A percentile compares a stretch with the other conserved stretches of the same genome.
Evolutionary conservation across 1,139 yeast genomes (phyloP).

Genomic region (Diutina catenulata): DNA sequence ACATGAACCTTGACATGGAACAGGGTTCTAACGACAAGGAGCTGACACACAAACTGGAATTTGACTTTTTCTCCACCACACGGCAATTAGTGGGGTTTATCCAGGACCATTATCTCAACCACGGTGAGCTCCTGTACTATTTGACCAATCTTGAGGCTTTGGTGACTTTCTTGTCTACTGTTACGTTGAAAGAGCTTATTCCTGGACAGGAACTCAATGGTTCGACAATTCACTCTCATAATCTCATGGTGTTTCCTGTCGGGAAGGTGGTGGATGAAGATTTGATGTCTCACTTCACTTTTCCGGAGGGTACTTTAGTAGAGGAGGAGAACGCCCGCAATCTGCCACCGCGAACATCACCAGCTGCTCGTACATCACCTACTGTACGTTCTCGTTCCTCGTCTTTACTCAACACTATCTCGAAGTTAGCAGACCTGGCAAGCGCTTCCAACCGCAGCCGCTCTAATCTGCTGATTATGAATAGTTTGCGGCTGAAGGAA

Average conservation of each 20-base stretch:
- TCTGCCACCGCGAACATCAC: no score
- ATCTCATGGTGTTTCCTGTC: no score
- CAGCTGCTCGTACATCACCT: no score
- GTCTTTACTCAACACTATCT: slow-evolving; percentile 27
- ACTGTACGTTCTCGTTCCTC: slow-evolving; percentile 31
- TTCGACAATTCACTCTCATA: no score
- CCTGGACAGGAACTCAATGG: slow-evolving; percentile 8
- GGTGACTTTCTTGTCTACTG: slow-evolving; percentile 25
- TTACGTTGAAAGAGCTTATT: slow-evolving; percentile 22
- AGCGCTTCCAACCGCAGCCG: background rate
- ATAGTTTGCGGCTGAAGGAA: background rate
- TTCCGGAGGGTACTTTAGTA: slow-evolving; percentile 18
- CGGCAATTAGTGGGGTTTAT: slow-evolving; percentile 19
- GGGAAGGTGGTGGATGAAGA: slow-evolving; percentile 19
- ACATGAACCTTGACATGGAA: slow-evolving; percentile 13
- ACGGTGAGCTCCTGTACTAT: slow-evolving; percentile 29
- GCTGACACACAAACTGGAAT: slow-evolving; percentile 7
- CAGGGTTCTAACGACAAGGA: slow-evolving; percentile 7
- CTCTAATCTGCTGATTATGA: background rate
- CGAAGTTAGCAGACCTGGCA: slow-evolving; percentile 9
- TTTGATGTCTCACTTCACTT: slow-evolving; percentile 10
- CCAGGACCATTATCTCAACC: slow-evolving; percentile 20
- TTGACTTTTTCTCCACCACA: slow-evolving; percentile 16
- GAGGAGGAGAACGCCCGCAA: slow-evolving; percentile 12
- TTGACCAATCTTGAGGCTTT: slow-evolving; percentile 35